Percentiles rank a stretch among this genome's conserved stretches.
Conservation (phyloP, 2,329 filamentous ascomycete species). For the Talaromyces islandicus region DNA sequence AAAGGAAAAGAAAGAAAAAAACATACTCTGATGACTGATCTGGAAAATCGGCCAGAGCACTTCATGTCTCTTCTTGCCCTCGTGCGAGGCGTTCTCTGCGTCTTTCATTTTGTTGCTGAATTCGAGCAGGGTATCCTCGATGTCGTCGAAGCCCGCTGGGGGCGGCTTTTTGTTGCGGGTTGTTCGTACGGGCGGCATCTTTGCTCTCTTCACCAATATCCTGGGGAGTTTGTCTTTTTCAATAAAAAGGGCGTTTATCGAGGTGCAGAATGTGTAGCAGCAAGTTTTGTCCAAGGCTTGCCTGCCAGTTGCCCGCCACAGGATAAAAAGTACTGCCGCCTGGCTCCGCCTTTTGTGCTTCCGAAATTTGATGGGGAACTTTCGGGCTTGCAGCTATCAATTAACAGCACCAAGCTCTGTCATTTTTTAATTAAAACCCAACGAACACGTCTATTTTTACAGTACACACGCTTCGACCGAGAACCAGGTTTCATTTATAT, state of each 20-base stretch:
- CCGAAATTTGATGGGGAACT: neutral
- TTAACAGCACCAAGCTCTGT: neutral
- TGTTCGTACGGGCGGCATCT: constrained; percentile 58
- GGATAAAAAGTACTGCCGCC: constrained; percentile 20
- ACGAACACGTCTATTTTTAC: neutral
- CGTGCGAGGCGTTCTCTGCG: constrained; percentile 78
- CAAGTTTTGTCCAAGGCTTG: too few relatives aligned
- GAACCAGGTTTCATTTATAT: neutral
- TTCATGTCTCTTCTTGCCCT: constrained; percentile 81
- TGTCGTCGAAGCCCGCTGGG: constrained; percentile 61
- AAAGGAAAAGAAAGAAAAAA: too few relatives aligned
- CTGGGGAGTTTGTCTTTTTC: neutral
- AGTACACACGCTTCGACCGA: neutral
- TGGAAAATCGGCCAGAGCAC: constrained; percentile 97
- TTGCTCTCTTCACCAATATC: neutral
- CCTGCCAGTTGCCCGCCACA: constrained; percentile 1
- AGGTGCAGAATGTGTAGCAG: too few relatives aligned
- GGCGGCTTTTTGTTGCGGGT: constrained; percentile 58
- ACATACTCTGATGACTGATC: constrained; percentile 81
- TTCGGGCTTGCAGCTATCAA: neutral
- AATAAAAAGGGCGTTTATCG: neutral
- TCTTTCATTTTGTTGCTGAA: constrained; percentile 66
- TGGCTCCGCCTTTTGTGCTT: constrained; percentile 18
- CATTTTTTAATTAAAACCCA: too few relatives aligned
- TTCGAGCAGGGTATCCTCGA: constrained; percentile 63